A percentile compares a stretch with the other conserved stretches of the same genome.
Evolutionary conservation across 2,329 filamentous ascomycete species (phyloP).

Genomic region (Arthrobotrys megalospora): DNA sequence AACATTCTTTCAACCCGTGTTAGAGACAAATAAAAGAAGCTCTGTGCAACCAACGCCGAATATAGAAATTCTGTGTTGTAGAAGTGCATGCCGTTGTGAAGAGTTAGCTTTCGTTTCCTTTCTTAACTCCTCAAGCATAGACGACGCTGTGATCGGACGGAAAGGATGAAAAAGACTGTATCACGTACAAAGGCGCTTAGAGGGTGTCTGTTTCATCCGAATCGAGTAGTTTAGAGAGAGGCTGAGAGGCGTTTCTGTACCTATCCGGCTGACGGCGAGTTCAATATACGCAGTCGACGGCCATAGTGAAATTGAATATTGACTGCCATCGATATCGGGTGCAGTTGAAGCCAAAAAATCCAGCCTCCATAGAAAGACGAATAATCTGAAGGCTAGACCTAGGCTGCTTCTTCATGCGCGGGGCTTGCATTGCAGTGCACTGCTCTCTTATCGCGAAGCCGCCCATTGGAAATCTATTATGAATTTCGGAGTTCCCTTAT

Average conservation of each 20-base stretch:
- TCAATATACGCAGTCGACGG: neutral
- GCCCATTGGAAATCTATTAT: constrained; percentile 42
- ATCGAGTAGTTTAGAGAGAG: neutral
- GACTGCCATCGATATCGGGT: constrained; percentile 1
- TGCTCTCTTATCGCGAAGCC: constrained; percentile 41
- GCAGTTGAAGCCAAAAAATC: constrained; percentile 9
- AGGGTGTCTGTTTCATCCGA: neutral
- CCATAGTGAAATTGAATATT: neutral
- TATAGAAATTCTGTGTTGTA: constrained; percentile 29
- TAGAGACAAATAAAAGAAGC: neutral
- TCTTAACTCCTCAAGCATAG: constrained; percentile 5
- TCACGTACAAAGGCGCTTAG: neutral
- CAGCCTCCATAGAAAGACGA: neutral
- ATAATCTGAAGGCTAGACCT: constrained; percentile 38
- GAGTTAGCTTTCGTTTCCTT: neutral
- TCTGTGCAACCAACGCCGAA: constrained; percentile 17
- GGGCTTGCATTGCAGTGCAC: constrained; percentile 30
- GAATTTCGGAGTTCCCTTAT: constrained; percentile 50
- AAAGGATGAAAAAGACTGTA: neutral
- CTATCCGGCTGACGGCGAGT: neutral
- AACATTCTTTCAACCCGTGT: neutral
- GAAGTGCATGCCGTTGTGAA: neutral
- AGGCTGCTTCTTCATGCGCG: constrained; percentile 19
- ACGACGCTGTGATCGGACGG: neutral
- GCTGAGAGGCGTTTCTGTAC: constrained; percentile 1